Evolutionary conservation across 2,329 filamentous ascomycete species (phyloP).

Genomic region (Pseudogymnoascus sp.): DNA sequence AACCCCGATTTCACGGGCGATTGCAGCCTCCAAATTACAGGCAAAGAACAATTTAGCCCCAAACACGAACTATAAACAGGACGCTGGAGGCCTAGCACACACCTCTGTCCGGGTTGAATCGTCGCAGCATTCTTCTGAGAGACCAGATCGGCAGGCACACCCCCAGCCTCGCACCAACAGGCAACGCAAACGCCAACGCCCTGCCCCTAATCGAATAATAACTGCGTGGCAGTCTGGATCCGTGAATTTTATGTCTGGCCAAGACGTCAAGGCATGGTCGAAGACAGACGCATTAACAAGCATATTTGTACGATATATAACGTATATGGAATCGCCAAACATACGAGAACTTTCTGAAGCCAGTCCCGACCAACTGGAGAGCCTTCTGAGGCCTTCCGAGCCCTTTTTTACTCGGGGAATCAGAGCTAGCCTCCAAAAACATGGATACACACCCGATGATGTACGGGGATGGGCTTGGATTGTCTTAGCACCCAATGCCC

Average conservation of each 20-base stretch:
- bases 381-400: neutral
- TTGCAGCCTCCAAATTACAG: neutral
- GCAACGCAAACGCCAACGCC: neutral
- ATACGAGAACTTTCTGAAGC: neutral
- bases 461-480: constrained; percentile 26
- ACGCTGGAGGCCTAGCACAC: neutral
- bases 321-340: neutral
- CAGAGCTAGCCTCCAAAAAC: constrained; percentile 11
- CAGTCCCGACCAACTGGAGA: neutral
- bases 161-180: neutral
- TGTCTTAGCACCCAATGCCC: constrained; percentile 16
- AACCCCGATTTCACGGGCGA: neutral
- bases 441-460: constrained; percentile 19
- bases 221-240: neutral
- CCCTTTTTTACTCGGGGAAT: neutral
- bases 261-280: neutral
- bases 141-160: too few species aligned
- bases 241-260: neutral
- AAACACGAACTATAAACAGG: neutral
- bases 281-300: neutral
- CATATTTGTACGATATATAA: neutral
- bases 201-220: neutral
- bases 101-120: neutral
- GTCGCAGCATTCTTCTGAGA: neutral
- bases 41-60: neutral